Percentiles rank a stretch among this genome's conserved stretches.
phyloP scores from a whole-genome alignment of 169 alveolate genomes.

The Theileria parva region DNA sequence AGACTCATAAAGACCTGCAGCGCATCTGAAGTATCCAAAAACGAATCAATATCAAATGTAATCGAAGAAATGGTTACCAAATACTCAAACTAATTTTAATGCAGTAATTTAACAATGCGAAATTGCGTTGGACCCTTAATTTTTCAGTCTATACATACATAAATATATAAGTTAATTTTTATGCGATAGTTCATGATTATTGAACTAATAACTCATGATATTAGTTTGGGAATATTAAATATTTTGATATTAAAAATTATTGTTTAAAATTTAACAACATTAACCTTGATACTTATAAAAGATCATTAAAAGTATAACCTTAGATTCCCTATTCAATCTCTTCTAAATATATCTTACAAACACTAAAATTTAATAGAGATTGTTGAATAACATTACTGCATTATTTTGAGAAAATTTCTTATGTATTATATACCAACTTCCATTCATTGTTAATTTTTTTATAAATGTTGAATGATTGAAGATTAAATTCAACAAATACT shows the following conservation, averaged over 20 bases:
- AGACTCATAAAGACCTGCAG: too few relatives aligned
- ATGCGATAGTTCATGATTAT: not conserved
- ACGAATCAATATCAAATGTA: constrained; percentile 25
- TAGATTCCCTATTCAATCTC: not conserved
- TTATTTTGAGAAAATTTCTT: too few relatives aligned
- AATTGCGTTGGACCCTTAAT: not conserved
- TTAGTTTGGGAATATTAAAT: not conserved
- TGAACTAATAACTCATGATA: not conserved
- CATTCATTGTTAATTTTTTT: not conserved
- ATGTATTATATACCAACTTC: not conserved
- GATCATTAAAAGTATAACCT: not conserved
- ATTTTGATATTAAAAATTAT: too few relatives aligned
- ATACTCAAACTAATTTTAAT: not conserved
- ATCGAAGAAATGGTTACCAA: constrained; percentile 6
- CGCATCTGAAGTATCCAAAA: too few relatives aligned
- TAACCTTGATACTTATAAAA: not conserved
- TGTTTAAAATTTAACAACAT: not conserved
- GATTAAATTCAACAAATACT: not conserved
- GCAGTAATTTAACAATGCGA: not conserved
- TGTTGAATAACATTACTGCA: not conserved
- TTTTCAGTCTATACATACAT: not conserved
- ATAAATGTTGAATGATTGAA: not conserved
- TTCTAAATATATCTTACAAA: too few relatives aligned
- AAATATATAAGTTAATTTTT: too few relatives aligned
- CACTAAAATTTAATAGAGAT: not conserved